Conservation (phyloP, 768 basidiomycete species). For the Kwoniella bestiolae region DNA sequence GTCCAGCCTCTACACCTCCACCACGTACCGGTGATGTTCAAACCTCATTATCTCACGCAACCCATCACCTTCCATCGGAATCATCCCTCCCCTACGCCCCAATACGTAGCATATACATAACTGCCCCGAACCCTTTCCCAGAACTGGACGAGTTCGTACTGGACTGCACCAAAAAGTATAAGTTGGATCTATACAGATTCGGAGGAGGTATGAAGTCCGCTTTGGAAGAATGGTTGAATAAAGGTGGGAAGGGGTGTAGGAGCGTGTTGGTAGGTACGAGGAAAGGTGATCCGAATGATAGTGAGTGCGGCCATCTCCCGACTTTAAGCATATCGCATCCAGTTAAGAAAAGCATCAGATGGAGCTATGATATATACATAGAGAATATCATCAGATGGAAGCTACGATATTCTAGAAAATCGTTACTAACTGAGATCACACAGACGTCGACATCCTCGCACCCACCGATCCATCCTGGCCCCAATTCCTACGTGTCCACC, state of each 20-base stretch:
- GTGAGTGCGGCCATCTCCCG: constrained; percentile 61
- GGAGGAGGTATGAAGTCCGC: constrained; percentile 74
- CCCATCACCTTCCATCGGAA: constrained; percentile 50
- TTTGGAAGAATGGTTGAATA: constrained; percentile 71
- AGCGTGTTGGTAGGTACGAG: constrained; percentile 90
- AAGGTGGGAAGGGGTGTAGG: constrained; percentile 62
- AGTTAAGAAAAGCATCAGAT: no score
- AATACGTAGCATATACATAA: constrained; percentile 73
- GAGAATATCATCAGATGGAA: no score
- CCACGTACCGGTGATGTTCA: constrained; percentile 45
- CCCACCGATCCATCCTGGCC: constrained; percentile 93
- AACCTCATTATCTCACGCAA: constrained; percentile 25
- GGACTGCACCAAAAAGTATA: constrained; percentile 66
- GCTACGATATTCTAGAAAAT: no score
- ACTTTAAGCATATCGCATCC: no score
- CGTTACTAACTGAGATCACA: no score
- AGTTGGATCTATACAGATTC: constrained; percentile 73
- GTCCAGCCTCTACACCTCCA: constrained; percentile 16
- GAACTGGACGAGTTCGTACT: constrained; percentile 82
- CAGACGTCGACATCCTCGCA: constrained; percentile 37
- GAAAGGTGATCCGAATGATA: constrained; percentile 88
- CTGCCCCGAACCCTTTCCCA: constrained; percentile 83
- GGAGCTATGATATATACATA: no score
- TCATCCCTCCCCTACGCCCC: constrained; percentile 42
- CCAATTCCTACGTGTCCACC: constrained; percentile 83